Evolutionary conservation across 2,329 filamentous ascomycete genomes (phyloP), one percentile per base, ranked within the genome.

Genomic region (Peltaster fructicola): DNA sequence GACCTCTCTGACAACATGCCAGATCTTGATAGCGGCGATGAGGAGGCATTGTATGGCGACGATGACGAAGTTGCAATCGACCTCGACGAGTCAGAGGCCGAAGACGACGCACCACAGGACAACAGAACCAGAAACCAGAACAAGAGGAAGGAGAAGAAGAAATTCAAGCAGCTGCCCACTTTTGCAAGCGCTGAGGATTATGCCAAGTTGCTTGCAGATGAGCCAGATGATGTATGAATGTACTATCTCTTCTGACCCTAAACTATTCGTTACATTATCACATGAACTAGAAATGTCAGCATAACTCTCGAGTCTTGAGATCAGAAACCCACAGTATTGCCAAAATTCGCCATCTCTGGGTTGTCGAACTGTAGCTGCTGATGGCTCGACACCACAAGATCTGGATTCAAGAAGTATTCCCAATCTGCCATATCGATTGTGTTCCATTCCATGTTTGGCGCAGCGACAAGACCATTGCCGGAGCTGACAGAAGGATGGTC

Each of bases 101-200:
- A 52, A 36, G 57, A 59, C 37, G 47, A 47, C n/a, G 45, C 43
- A 32, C 37, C 47, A 18, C 36, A 43, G 20, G 42, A 52, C 35
- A 46, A 44, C 23, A 48, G 46, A 32, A 32, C 34, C 13, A 47
- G 52, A 30, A 54, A 51, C 30, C 45, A 52, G 30, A 40, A 44
- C 29, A 52, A 56, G 48, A 63, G 61, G 39, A 64, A 68, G 47
- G 79, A 77, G 56, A 73, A 67, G 56, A 81, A 74, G 63, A 80
- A 80, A 57, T 61, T 95, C 51, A 92, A 82, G 65, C 70, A 71
- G 35, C 59, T 98, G 39, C 88, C 88, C 5, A 90, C 72, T 17
- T 98, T 98, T 57, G 88, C 90, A 11, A 90, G 80, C 15, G 76
- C 66, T 15, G 88, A 95, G 27, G 88, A 95, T 48, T 98, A 95